phyloP scores from a whole-genome alignment of 352 stramenopile species.

The Blastocystis sp. region DNA sequence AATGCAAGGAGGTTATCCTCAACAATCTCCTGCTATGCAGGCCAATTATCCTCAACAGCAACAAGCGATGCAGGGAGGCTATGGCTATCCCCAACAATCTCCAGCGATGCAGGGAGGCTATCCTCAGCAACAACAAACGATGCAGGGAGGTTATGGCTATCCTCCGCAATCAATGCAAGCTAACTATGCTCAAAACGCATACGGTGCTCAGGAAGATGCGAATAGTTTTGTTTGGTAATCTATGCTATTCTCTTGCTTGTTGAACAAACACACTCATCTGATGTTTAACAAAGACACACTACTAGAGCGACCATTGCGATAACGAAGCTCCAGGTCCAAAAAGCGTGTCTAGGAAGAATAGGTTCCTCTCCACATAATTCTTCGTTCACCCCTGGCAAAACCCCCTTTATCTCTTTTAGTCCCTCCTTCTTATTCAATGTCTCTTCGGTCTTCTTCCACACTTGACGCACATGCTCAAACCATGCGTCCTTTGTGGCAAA shows the following conservation, averaged over 20 bases:
- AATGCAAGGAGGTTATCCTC: not conserved
- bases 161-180: not conserved
- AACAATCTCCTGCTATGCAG: not conserved
- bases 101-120: not conserved
- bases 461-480: not conserved
- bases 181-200: not conserved
- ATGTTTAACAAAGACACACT: not conserved
- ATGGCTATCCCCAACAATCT: not conserved
- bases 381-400: not conserved
- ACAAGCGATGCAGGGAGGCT: not conserved
- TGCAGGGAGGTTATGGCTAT: not conserved
- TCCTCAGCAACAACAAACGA: not conserved
- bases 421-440: constrained; percentile 44
- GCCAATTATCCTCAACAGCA: not conserved
- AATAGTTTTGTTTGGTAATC: not conserved
- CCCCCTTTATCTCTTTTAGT: not conserved
- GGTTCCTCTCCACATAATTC: not conserved
- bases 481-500: constrained; percentile 51
- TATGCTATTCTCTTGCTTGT: not conserved
- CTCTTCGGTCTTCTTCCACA: constrained; percentile 45
- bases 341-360: not conserved
- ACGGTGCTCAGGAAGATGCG: not conserved
- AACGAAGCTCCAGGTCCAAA: not conserved
- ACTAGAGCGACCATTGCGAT: not conserved
- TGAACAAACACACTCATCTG: constrained; percentile 13